Evolutionary conservation across 2,329 filamentous ascomycete genomes (phyloP).

Genomic region (Leptographium wingfieldii): DNA sequence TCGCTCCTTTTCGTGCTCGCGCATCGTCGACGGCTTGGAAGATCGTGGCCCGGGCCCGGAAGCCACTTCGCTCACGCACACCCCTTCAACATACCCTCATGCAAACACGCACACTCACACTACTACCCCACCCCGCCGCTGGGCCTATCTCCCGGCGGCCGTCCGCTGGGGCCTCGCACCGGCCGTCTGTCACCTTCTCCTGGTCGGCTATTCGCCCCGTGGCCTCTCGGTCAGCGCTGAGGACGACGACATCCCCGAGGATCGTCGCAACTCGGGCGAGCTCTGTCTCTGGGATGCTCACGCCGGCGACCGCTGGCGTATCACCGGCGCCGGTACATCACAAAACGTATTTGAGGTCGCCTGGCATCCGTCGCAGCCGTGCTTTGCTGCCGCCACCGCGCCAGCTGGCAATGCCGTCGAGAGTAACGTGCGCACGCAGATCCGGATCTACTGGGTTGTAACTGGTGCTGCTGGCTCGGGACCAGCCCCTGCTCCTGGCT

Average conservation of each 20-base stretch:
- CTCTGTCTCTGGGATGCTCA: conserved; percentile 46
- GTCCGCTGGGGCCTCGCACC: conserved; percentile 45
- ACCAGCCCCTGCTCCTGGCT: not conserved
- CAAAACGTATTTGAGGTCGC: conserved; percentile 53
- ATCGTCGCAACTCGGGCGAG: conserved; percentile 45
- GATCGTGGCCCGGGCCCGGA: too few relatives aligned
- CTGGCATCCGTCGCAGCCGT: conserved; percentile 44
- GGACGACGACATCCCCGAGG: conserved; percentile 45
- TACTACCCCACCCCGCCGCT: conserved; percentile 16
- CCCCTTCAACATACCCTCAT: not conserved
- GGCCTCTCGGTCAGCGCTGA: conserved; percentile 29
- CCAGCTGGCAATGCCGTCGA: conserved; percentile 33
- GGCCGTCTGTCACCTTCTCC: conserved; percentile 35
- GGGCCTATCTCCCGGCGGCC: conserved; percentile 51
- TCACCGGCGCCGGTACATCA: conserved; percentile 34
- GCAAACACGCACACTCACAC: not conserved
- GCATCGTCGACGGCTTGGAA: conserved; percentile 6
- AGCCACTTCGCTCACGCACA: too few relatives aligned
- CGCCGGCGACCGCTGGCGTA: conserved; percentile 28
- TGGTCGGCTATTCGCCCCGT: conserved; percentile 51
- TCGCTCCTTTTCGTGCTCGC: conserved; percentile 28
- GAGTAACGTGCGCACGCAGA: conserved; percentile 37
- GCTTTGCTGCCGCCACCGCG: conserved; percentile 46
- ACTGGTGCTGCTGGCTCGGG: not conserved
- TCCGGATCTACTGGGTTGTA: conserved; percentile 37